phyloP scores from a whole-genome alignment of 2,329 filamentous ascomycete genomes.

The Elsinoe batatas region DNA sequence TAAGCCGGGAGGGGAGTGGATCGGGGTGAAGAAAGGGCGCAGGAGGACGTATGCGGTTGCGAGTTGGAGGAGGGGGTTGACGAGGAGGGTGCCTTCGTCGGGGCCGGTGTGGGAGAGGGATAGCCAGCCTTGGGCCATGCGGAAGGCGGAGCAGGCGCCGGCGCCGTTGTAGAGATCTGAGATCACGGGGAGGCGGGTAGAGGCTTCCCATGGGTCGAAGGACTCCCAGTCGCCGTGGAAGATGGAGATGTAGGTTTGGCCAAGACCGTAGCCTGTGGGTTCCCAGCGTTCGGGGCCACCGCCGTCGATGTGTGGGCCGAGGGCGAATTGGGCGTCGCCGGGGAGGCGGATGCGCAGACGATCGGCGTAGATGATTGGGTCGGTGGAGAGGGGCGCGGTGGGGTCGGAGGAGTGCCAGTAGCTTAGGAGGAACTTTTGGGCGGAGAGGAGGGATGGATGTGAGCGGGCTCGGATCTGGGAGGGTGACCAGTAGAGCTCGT shows the following conservation, averaged over 20 bases:
- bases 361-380: constrained; percentile 41
- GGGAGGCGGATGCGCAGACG: constrained; percentile 45
- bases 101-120: constrained; percentile 64
- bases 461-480: constrained; percentile 38
- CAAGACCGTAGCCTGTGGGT: constrained; percentile 50
- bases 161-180: constrained; percentile 72
- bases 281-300: constrained; percentile 44
- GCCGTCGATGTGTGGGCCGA: constrained; percentile 49
- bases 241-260: constrained; percentile 62
- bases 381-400: constrained; percentile 34
- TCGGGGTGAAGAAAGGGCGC: constrained; percentile 67
- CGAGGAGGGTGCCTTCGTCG: constrained; percentile 67
- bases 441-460: constrained; percentile 37
- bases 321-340: constrained; percentile 41
- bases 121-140: constrained; percentile 87
- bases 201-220: constrained; percentile 75
- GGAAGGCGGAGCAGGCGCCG: constrained; percentile 73
- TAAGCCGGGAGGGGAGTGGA: constrained; percentile 18
- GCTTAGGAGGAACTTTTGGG: constrained; percentile 39
- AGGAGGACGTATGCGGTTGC: constrained; percentile 73
- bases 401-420: constrained; percentile 40
- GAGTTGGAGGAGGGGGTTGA: constrained; percentile 67
- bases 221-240: constrained; percentile 68
- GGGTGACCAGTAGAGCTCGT: constrained; percentile 42
- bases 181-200: constrained; percentile 55